Evolutionary conservation across 202 grass and related monocot genomes (phyloP), one percentile per base, ranked within the genome.

Genomic region (Panicum virgatum): DNA sequence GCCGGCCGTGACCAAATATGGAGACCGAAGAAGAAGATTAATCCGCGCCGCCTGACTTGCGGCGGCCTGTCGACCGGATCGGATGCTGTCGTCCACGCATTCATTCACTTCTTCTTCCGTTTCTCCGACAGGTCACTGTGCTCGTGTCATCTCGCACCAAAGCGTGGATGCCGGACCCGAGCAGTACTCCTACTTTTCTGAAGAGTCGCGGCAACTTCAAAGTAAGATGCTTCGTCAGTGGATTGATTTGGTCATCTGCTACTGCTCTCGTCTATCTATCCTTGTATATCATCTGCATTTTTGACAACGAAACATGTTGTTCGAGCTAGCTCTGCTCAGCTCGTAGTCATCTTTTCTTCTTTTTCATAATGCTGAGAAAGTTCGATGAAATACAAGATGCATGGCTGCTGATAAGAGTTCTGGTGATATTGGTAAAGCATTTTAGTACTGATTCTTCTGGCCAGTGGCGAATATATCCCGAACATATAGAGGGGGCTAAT

Each of bases 101-200:
- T 81, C 9, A 29, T n/a, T n/a, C n/a, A n/a, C n/a, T n/a, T n/a
- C 52, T 75, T 76, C 87, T 58, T 66, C 72, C 72, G 48, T 81
- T 89, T 77, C 77, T 89, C 77, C 64, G 77, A 77, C 82, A 89
- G 59, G 54, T 85, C 39, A 66, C 82, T 48, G 63, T 73, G 61
- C 47, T 32, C 69, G 69, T 65, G 77, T 80, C 63, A 45, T 26
- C 72, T 74, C 14, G 34, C 34, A 42, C 51, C 36, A 69, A 57
- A 53, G 13, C 69, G 61, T 40, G 29, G 30, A 61, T 29, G 9
- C 59, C 43, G 45, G 34, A n/a, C n/a, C n/a, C n/a, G n/a, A n/a
- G n/a, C n/a, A n/a, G n/a, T n/a, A 72, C 46, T 54, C 52, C 27
- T 44, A 10, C 48, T 70, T 77, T 27, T 6, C 38, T 48, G 82